These are phyloP conservation scores for Hyphopichia fennica DNA, from an alignment of 1,139 yeast species.

Conservation along the genomic window DNA sequence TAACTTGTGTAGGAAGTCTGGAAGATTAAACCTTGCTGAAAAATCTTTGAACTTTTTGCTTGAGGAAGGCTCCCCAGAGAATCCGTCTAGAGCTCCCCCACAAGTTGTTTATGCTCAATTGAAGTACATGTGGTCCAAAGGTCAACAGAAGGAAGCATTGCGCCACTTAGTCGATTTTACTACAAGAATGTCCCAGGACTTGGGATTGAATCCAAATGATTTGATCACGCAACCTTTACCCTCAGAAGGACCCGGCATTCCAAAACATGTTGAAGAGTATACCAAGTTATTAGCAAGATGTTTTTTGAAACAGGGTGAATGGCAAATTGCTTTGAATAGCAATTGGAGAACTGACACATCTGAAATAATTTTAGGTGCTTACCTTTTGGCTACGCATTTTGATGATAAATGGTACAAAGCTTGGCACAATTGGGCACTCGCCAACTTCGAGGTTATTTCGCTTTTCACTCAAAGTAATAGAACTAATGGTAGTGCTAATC, in stretches of 20 bases:
- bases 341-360: conserved; percentile 83
- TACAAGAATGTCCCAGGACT: conserved; percentile 83
- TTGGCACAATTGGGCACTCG: conserved; percentile 99
- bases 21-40: conserved; percentile 88
- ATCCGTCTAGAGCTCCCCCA: conserved; percentile 84
- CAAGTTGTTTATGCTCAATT: conserved; percentile 96
- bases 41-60: conserved; percentile 79
- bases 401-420: conserved; percentile 96
- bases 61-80: conserved; percentile 58
- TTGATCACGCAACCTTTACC: conserved; percentile 88
- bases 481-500: conserved; percentile 21
- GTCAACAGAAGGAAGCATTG: conserved; percentile 83
- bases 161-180: conserved; percentile 87
- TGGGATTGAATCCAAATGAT: conserved; percentile 77
- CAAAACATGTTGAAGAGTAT: conserved; percentile 77
- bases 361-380: conserved; percentile 83
- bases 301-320: conserved; percentile 95
- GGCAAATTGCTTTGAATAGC: conserved; percentile 83
- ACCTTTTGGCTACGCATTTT: conserved; percentile 89
- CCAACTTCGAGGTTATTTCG: conserved; percentile 92
- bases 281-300: conserved; percentile 91
- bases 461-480: conserved; percentile 45
- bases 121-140: conserved; percentile 96
- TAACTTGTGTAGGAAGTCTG: conserved; percentile 90
- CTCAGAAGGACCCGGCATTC: conserved; percentile 68